Conservation (phyloP, 805 yeast genomes). For the Wickerhamiella vanderwaltii region DNA sequence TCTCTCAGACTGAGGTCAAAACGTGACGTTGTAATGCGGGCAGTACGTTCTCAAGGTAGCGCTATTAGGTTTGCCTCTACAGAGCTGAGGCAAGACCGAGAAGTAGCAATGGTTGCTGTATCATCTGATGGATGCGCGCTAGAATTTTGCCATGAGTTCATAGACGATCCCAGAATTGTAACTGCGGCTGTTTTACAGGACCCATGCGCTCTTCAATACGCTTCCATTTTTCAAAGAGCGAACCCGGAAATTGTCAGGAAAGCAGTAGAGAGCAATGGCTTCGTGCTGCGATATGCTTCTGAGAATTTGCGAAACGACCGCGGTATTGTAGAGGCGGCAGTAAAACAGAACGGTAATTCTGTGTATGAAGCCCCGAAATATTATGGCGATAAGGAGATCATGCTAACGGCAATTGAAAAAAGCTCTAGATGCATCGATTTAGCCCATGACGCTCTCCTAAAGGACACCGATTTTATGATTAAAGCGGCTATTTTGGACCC, state of each 20-base stretch:
- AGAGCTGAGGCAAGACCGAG: not conserved
- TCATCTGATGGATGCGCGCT: not conserved
- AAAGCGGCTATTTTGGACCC: too few relatives aligned
- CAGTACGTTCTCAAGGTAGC: not conserved
- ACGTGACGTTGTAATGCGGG: too few relatives aligned
- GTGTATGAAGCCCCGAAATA: too few relatives aligned
- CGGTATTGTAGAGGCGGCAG: not conserved
- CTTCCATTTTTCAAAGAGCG: not conserved
- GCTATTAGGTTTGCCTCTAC: constrained; percentile 1
- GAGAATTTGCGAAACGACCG: not conserved
- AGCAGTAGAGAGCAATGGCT: not conserved
- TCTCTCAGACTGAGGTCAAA: too few relatives aligned
- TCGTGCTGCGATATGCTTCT: not conserved
- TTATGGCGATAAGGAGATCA: too few relatives aligned
- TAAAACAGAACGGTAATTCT: not conserved
- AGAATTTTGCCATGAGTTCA: not conserved
- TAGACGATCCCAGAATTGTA: not conserved
- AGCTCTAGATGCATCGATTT: too few relatives aligned
- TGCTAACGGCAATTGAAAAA: too few relatives aligned
- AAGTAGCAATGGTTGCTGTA: not conserved
- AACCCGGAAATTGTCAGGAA: not conserved
- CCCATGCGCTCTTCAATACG: not conserved
- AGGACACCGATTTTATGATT: too few relatives aligned
- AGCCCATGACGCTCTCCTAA: too few relatives aligned
- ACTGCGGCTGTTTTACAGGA: not conserved